These are phyloP conservation scores for Physaria fendleri DNA, from an alignment of 345 rosid species.

Conservation along the genomic window DNA sequence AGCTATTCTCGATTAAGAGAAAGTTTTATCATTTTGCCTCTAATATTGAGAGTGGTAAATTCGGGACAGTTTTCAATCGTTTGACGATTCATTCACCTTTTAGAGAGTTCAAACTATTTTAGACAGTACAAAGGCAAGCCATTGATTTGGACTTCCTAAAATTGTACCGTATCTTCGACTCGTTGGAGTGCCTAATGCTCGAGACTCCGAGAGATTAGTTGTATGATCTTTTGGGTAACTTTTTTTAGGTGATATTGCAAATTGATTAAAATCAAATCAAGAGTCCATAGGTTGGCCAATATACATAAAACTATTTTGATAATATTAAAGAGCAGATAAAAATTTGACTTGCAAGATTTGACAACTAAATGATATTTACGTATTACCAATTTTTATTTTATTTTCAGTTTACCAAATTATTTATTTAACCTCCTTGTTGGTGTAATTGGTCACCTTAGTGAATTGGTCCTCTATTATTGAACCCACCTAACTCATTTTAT, in stretches of 20 bases:
- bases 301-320: constrained; percentile 9
- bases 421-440: constrained; percentile 11
- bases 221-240: neutral
- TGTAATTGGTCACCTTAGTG: constrained; percentile 10
- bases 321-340: constrained; percentile 13
- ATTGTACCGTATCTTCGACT: too few species aligned
- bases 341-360: constrained; percentile 22
- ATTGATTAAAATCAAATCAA: constrained; percentile 11
- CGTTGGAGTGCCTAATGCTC: too few species aligned
- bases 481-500: constrained; percentile 2
- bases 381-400: constrained; percentile 7
- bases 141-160: too few species aligned
- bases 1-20: too few species aligned
- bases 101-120: too few species aligned
- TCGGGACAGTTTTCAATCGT: too few species aligned
- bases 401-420: constrained; percentile 10
- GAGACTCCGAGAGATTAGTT: too few species aligned
- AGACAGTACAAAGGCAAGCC: too few species aligned
- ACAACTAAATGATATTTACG: constrained; percentile 27
- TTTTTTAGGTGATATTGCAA: constrained; percentile 23
- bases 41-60: too few species aligned
- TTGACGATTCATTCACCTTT: too few species aligned
- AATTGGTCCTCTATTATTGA: constrained; percentile 21
- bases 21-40: too few species aligned
- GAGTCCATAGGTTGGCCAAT: constrained; percentile 23